A percentile compares a stretch with the other conserved stretches of the same genome.
phyloP scores from a whole-genome alignment of 2,329 filamentous ascomycete species.

The Cercospora brassicicola region DNA sequence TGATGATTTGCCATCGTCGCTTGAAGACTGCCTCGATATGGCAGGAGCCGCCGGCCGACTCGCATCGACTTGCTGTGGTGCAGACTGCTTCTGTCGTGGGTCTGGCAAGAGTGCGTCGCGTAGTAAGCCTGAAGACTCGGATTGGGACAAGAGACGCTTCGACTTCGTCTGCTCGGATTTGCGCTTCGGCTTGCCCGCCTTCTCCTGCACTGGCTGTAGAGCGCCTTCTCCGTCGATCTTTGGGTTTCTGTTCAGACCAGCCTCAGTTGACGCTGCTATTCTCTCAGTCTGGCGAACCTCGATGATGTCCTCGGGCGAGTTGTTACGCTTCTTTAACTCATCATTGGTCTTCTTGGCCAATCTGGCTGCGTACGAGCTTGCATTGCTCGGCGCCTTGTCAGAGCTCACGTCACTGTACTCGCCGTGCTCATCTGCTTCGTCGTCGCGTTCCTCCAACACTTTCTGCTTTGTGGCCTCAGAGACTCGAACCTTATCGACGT shows the following conservation, averaged over 20 bases:
- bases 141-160: not conserved
- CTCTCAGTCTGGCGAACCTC: not conserved
- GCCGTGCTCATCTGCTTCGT: not conserved
- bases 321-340: not conserved
- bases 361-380: slow-evolving; percentile 1
- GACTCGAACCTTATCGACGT: slow-evolving; percentile 1
- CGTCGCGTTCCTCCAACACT: not conserved
- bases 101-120: not conserved
- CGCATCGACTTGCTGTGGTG: not conserved
- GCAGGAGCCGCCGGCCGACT: not conserved
- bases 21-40: not conserved
- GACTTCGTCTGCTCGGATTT: not conserved
- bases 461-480: not conserved
- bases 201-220: not conserved
- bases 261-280: not conserved
- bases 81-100: not conserved
- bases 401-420: not conserved
- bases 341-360: not conserved
- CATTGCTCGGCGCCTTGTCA: not conserved
- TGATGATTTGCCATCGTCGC: not conserved
- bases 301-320: not conserved
- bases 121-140: not conserved
- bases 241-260: not conserved
- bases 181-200: not conserved
- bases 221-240: not conserved